phyloP scores from a whole-genome alignment of 2,329 filamentous ascomycete genomes.

The Claviceps citrina region DNA sequence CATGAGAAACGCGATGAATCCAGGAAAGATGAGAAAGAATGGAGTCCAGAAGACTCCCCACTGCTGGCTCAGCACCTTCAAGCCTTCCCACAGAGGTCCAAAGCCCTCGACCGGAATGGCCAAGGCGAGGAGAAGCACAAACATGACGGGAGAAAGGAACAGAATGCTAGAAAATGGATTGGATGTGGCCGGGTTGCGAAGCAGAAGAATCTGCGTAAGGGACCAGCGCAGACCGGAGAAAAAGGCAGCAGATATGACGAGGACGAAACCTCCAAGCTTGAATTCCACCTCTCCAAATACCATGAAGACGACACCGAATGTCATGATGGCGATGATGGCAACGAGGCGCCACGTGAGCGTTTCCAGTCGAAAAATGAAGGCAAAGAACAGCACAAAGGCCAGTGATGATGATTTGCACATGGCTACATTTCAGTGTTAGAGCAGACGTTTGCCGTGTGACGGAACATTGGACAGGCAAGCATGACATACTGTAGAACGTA shows the following conservation, averaged over 20 bases:
- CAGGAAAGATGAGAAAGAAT: conserved; percentile 73
- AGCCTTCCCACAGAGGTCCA: conserved; percentile 46
- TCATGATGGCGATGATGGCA: conserved; percentile 82
- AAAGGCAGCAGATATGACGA: conserved; percentile 86
- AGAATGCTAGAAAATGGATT: conserved; percentile 97
- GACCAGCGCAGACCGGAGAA: conserved; percentile 96
- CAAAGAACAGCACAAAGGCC: conserved; percentile 88
- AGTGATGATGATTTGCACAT: conserved; percentile 99
- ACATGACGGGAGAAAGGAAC: conserved; percentile 96
- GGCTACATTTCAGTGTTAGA: conserved; percentile 30
- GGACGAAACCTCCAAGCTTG: conserved; percentile 67
- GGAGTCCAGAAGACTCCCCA: conserved; percentile 55
- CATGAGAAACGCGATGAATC: conserved; percentile 87
- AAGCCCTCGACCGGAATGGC: conserved; percentile 79
- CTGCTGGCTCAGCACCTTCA: conserved; percentile 45
- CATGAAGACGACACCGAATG: conserved; percentile 90
- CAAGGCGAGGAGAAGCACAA: conserved; percentile 61
- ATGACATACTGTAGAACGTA: conserved; percentile 71
- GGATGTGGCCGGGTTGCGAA: conserved; percentile 84
- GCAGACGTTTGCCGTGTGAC: neutral
- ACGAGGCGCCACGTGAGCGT: conserved; percentile 73
- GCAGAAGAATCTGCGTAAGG: conserved; percentile 90
- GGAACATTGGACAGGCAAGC: neutral
- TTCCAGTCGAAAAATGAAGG: conserved; percentile 86
- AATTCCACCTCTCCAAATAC: conserved; percentile 90